A percentile compares a stretch with the other conserved stretches of the same genome.
These are phyloP conservation scores for Penicillium italicum DNA, from an alignment of 2,329 filamentous ascomycete genomes.

Conservation along the genomic window DNA sequence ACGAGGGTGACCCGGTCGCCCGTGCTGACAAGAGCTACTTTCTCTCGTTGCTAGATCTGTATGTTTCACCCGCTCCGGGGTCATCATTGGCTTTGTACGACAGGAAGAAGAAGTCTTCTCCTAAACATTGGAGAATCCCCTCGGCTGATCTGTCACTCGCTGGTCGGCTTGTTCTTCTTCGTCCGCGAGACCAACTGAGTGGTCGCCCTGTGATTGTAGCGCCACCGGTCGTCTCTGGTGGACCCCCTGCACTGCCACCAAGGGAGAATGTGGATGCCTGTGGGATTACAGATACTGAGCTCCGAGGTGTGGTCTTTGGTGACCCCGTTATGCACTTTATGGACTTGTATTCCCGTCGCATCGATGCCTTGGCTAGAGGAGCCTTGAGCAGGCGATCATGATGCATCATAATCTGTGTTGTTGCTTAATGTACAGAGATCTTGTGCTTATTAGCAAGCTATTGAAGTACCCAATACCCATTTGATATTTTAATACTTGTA, in stretches of 20 bases:
- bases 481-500: neutral
- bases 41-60: constrained; percentile 66
- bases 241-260: constrained; percentile 51
- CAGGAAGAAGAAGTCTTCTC: constrained; percentile 26
- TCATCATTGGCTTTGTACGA: constrained; percentile 8
- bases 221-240: constrained; percentile 68
- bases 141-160: constrained; percentile 11
- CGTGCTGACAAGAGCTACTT: constrained; percentile 75
- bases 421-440: neutral
- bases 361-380: constrained; percentile 67
- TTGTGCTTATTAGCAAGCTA: neutral
- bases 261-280: constrained; percentile 65
- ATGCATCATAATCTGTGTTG: neutral
- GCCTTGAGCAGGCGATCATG: constrained; percentile 52
- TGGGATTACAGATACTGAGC: constrained; percentile 62
- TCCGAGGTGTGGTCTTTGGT: constrained; percentile 72
- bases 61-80: constrained; percentile 57
- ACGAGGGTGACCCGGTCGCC: constrained; percentile 79
- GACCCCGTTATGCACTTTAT: constrained; percentile 78
- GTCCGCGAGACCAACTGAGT: constrained; percentile 51
- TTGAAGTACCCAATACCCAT: neutral
- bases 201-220: constrained; percentile 64
- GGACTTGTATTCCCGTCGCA: constrained; percentile 68
- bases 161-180: constrained; percentile 18
- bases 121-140: constrained; percentile 11